These are phyloP conservation scores for Chondrostereum purpureum DNA, from an alignment of 1,284 basidiomycete species.

Conservation along the genomic window DNA sequence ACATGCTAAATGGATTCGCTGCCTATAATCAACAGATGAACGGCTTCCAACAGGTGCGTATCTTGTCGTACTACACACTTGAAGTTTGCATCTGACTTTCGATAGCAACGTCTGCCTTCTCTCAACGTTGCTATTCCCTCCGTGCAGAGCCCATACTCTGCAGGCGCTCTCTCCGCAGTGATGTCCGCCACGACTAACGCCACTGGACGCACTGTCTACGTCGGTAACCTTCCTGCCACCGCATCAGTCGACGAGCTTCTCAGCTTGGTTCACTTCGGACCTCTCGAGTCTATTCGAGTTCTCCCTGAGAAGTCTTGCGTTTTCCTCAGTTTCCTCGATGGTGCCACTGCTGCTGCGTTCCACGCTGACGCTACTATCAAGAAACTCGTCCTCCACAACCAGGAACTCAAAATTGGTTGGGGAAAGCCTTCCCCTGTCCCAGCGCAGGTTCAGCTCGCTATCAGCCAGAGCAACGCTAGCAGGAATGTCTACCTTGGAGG, in stretches of 20 bases:
- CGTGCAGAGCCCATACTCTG: slow-evolving; percentile 60
- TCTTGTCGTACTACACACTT: slow-evolving; percentile 33
- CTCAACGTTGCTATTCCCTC: slow-evolving; percentile 55
- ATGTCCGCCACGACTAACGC: slow-evolving; percentile 53
- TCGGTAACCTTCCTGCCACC: slow-evolving; percentile 93
- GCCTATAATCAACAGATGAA: slow-evolving; percentile 63
- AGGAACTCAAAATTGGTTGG: slow-evolving; percentile 96
- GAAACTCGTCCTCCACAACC: slow-evolving; percentile 83
- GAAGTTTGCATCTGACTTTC: slow-evolving; percentile 54
- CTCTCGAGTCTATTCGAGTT: slow-evolving; percentile 91
- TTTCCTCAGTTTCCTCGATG: slow-evolving; percentile 95
- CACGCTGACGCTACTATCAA: slow-evolving; percentile 92
- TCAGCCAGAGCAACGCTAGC: slow-evolving; percentile 85
- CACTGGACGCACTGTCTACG: slow-evolving; percentile 89
- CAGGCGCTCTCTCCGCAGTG: slow-evolving; percentile 53
- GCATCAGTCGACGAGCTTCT: slow-evolving; percentile 97
- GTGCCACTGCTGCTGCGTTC: slow-evolving; percentile 86
- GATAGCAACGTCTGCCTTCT: slow-evolving; percentile 54
- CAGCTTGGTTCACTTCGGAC: slow-evolving; percentile 96
- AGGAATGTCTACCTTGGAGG: slow-evolving; percentile 93
- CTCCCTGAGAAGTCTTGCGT: slow-evolving; percentile 98
- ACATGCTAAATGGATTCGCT: slow-evolving; percentile 62
- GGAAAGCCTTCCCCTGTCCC: slow-evolving; percentile 88
- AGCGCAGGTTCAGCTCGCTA: slow-evolving; percentile 76
- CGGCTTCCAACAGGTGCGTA: slow-evolving; percentile 57